phyloP scores from a whole-genome alignment of 352 stramenopile genomes.

The Phytopythium ostracodes region DNA sequence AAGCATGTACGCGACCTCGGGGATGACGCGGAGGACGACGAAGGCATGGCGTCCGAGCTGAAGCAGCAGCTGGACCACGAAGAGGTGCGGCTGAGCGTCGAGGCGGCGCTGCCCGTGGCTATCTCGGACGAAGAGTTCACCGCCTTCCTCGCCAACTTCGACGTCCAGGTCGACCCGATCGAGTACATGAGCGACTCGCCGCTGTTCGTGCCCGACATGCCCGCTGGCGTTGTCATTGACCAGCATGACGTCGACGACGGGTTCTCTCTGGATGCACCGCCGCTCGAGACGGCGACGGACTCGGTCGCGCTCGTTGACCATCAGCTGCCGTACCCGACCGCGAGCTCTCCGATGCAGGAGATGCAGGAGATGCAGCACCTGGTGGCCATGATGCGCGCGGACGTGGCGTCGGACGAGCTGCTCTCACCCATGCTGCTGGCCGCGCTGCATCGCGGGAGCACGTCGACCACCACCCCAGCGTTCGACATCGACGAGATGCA shows the following conservation, averaged over 20 bases:
- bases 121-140: conserved; percentile 24
- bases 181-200: conserved; percentile 16
- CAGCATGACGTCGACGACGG: conserved; percentile 6
- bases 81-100: conserved; percentile 8
- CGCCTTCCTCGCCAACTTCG: conserved; percentile 20
- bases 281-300: neutral
- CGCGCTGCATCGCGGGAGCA: neutral
- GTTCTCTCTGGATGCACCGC: conserved; percentile 12
- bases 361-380: conserved; percentile 28
- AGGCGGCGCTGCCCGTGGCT: conserved; percentile 13
- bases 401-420: conserved; percentile 20
- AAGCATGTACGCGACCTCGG: conserved; percentile 28
- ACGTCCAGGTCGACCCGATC: conserved; percentile 14
- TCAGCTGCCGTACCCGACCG: conserved; percentile 7
- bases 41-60: conserved; percentile 1
- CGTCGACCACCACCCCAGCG: neutral
- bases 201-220: conserved; percentile 14
- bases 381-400: conserved; percentile 22
- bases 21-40: conserved; percentile 17
- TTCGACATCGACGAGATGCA: conserved; percentile 4
- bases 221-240: neutral
- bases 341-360: conserved; percentile 12
- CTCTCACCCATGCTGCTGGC: conserved; percentile 12
- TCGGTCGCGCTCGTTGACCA: neutral
- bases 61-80: conserved; percentile 3